Evolutionary conservation across 116 monocot genomes (phyloP), one percentile per base, ranked within the genome.

Genomic region (Thalassia testudinum): DNA sequence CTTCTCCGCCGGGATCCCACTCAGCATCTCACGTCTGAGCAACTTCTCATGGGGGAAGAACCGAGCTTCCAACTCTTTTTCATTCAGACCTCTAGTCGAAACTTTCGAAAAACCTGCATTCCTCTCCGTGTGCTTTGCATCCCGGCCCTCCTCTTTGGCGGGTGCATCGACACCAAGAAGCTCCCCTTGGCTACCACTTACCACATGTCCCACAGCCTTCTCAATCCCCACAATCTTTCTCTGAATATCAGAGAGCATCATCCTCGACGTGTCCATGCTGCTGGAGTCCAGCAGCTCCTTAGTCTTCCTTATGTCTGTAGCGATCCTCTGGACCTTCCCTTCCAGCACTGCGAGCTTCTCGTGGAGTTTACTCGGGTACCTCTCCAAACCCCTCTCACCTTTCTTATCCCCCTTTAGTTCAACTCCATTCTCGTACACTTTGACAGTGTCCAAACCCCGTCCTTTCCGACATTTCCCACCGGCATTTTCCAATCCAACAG

Each of bases 291-390:
- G 57, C 68, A 88, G 72, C 30, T 87, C 95, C 74, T 95, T 95
- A 5, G 95, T 95, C 55, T 60, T 53, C 58, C 78, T 79, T 60
- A 95, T 95, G 27, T 95, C 95, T 21, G 78, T 69, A 29, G 95
- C 88, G 49, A 95, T 95, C 53, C 76, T 95, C 23, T 75, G 85
- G 34, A 95, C 95, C 53, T 75, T 81, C 17, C 79, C 79, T 75
- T 95, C 95, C 63, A 95, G 47, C 28, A 79, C 29, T 13, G 95
- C 88, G 59, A 95, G 76, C 57, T 88, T 95, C 50, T 95, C 88
- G 27, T 75, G 88, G 23, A 95, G 72, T 52, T 71, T 88, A 60
- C 78, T 85, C 7, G 76, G 79, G 49, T 76, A 66, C 19, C 22
- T 21, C 7, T 42, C 50, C 21, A 5, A 21, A 40, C 40, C 15